A percentile compares a stretch with the other conserved stretches of the same genome.
Conservation (phyloP, 306 rosid species). For the Chamaecrista fasciculata region DNA sequence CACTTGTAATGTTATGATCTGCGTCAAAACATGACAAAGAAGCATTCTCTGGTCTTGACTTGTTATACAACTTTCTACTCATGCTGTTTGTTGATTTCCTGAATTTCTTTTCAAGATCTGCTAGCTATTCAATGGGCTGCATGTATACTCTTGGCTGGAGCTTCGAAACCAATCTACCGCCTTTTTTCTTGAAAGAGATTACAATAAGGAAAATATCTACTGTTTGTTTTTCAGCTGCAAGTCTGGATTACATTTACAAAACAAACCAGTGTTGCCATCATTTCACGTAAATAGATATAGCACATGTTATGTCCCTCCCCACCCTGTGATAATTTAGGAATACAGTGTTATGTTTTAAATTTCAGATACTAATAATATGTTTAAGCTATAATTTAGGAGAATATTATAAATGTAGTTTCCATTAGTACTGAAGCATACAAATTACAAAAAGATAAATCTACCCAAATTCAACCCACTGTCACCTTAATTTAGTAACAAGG, state of each 20-base stretch:
- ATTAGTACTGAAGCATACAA: not conserved
- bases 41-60: constrained; percentile 40
- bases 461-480: not conserved
- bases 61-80: constrained; percentile 38
- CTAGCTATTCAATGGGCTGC: constrained; percentile 43
- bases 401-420: too few species aligned
- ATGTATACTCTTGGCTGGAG: not conserved
- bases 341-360: too few species aligned
- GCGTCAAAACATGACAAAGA: constrained; percentile 38
- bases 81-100: constrained; percentile 31
- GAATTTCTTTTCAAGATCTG: constrained; percentile 28
- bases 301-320: too few species aligned
- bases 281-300: constrained; percentile 7
- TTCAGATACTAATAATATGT: too few species aligned
- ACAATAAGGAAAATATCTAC: constrained; percentile 31
- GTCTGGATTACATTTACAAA: constrained; percentile 16
- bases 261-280: constrained; percentile 1
- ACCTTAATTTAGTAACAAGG: not conserved
- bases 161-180: constrained; percentile 25
- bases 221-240: constrained; percentile 31
- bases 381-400: too few species aligned
- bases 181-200: constrained; percentile 26
- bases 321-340: too few species aligned
- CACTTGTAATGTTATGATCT: constrained; percentile 37
- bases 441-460: not conserved